Percentiles rank a stretch among this genome's conserved stretches.
Conservation (phyloP, 2,329 filamentous ascomycete species). For the Fusarium sororula region DNA sequence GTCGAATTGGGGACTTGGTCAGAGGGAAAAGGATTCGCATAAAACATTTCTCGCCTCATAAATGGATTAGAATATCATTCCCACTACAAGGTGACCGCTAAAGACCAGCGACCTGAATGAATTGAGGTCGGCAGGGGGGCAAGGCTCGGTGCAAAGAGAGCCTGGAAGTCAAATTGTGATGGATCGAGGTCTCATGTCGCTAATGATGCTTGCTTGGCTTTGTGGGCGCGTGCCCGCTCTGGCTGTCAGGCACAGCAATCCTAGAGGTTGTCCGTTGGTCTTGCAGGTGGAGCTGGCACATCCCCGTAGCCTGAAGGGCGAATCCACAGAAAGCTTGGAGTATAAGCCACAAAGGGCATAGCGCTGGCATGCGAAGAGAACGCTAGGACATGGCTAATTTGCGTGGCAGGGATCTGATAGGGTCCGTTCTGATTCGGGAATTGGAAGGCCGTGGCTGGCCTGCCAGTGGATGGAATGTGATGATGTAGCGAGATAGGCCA, state of each 20-base stretch:
- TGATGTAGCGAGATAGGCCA: conserved; percentile 37
- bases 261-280: conserved; percentile 23
- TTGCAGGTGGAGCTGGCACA: conserved; percentile 15
- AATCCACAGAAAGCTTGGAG: conserved; percentile 19
- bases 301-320: conserved; percentile 2
- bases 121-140: not conserved
- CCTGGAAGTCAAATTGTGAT: conserved; percentile 28
- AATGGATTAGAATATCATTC: not conserved
- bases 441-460: conserved; percentile 23
- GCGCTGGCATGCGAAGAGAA: conserved; percentile 8
- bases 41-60: conserved; percentile 4
- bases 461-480: conserved; percentile 36
- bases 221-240: conserved; percentile 31
- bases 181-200: conserved; percentile 28
- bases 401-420: conserved; percentile 22
- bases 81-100: not conserved
- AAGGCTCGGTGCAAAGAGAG: not conserved
- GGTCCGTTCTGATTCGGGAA: conserved; percentile 31
- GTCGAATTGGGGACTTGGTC: not conserved
- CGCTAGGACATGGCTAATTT: conserved; percentile 33
- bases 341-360: conserved; percentile 21
- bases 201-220: conserved; percentile 21
- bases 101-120: not conserved
- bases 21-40: conserved; percentile 4
- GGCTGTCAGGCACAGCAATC: conserved; percentile 34